Conservation (phyloP, 140 eudicot species). For the Stevia rebaudiana region DNA sequence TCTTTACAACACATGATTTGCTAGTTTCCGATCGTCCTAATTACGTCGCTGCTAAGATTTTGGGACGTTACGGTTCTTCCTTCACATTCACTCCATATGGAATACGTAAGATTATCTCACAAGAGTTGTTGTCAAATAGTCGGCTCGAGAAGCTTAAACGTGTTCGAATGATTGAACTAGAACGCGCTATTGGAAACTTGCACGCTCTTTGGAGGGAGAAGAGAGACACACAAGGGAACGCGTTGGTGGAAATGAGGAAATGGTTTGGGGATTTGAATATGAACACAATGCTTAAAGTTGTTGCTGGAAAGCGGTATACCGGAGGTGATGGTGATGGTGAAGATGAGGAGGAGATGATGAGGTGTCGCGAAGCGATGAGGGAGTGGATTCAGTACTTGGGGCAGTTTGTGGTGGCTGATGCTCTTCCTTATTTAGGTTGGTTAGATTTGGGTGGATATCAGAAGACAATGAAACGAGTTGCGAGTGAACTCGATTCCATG, state of each 20-base stretch:
- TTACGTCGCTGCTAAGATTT: slow-evolving; percentile 19
- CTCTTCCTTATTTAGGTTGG: slow-evolving; percentile 37
- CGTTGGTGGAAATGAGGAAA: slow-evolving; percentile 28
- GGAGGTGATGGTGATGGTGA: background rate
- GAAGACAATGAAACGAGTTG: slow-evolving; percentile 28
- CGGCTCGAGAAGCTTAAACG: slow-evolving; percentile 20
- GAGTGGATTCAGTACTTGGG: slow-evolving; percentile 19
- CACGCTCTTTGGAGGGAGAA: slow-evolving; percentile 12
- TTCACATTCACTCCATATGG: slow-evolving; percentile 28
- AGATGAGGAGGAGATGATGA: slow-evolving; percentile 20
- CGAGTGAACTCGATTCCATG: slow-evolving; percentile 29
- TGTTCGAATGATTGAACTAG: slow-evolving; percentile 16
- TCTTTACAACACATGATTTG: slow-evolving; percentile 43
- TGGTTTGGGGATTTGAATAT: slow-evolving; percentile 26
- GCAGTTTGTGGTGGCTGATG: slow-evolving; percentile 24
- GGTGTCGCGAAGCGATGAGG: slow-evolving; percentile 11
- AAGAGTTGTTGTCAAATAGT: slow-evolving; percentile 23
- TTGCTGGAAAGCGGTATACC: slow-evolving; percentile 23
- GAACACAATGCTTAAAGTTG: slow-evolving; percentile 20
- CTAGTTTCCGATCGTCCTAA: slow-evolving; percentile 30
- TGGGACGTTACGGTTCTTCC: slow-evolving; percentile 27
- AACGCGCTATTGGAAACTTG: background rate
- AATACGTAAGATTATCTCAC: slow-evolving; percentile 25
- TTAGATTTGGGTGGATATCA: slow-evolving; percentile 31
- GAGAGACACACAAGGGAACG: slow-evolving; percentile 9